These are phyloP conservation scores for Fomitopsis betulina DNA, from an alignment of 1,284 basidiomycete genomes.

Conservation along the genomic window DNA sequence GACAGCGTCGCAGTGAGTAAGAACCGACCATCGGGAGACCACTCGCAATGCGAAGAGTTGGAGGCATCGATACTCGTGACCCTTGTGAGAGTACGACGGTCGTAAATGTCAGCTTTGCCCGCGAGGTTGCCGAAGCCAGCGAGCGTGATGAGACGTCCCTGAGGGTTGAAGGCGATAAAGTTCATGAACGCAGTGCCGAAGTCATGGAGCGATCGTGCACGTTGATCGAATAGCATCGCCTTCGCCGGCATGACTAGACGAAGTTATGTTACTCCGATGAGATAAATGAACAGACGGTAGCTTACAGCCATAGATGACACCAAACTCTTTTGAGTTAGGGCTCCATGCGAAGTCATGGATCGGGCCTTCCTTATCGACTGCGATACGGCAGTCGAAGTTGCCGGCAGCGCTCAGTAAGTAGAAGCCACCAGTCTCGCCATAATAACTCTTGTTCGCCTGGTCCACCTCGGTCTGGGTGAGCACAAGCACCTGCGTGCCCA, in stretches of 20 bases:
- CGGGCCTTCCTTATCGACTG: slow-evolving; percentile 94
- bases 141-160: slow-evolving; percentile 83
- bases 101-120: slow-evolving; percentile 90
- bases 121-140: slow-evolving; percentile 97
- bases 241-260: slow-evolving; percentile 90
- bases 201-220: slow-evolving; percentile 85
- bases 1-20: slow-evolving; percentile 92
- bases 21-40: slow-evolving; percentile 93
- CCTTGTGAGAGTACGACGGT: slow-evolving; percentile 83
- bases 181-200: slow-evolving; percentile 90
- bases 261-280: not conserved
- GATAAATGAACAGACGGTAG: slow-evolving; percentile 13
- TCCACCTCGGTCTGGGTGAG: slow-evolving; percentile 96
- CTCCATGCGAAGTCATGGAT: slow-evolving; percentile 98
- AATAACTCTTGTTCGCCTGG: slow-evolving; percentile 96
- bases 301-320: slow-evolving; percentile 94
- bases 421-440: slow-evolving; percentile 91
- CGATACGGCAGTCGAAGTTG: slow-evolving; percentile 90
- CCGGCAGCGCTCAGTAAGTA: slow-evolving; percentile 95
- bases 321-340: slow-evolving; percentile 96
- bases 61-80: slow-evolving; percentile 87
- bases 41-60: slow-evolving; percentile 92
- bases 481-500: slow-evolving; percentile 85
- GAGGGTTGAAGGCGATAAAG: slow-evolving; percentile 93
- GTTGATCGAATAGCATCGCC: slow-evolving; percentile 86